A percentile compares a stretch with the other conserved stretches of the same genome.
Conservation (phyloP, 106 monocot species). For the Dendrobium huoshanense region DNA sequence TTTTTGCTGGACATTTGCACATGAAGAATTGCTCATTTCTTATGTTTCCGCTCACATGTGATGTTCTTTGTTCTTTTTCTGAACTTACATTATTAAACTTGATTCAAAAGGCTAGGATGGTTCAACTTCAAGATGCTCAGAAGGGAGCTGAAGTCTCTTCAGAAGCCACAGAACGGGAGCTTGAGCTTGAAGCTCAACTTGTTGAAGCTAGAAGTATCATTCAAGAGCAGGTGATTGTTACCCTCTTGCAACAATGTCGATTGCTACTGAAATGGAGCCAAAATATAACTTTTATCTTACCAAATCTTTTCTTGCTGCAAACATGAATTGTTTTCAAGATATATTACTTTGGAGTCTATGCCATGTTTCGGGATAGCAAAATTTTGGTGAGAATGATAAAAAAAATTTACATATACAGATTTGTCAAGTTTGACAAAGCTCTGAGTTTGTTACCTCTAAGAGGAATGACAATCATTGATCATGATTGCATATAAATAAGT, state of each 20-base stretch:
- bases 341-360: not conserved
- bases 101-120: conserved; percentile 57
- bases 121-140: conserved; percentile 96
- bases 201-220: conserved; percentile 99
- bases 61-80: not conserved
- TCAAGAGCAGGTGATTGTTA: conserved; percentile 77
- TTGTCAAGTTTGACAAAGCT: no score
- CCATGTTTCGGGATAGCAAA: not conserved
- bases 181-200: conserved; percentile 98
- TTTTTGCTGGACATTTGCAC: not conserved
- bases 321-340: not conserved
- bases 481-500: no score
- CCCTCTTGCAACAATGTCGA: not conserved
- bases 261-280: not conserved
- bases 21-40: not conserved
- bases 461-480: no score
- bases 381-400: not conserved
- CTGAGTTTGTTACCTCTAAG: no score
- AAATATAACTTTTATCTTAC: not conserved
- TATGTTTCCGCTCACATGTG: not conserved
- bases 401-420: no score
- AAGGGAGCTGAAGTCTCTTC: conserved; percentile 89
- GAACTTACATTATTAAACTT: not conserved
- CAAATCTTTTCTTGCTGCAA: not conserved
- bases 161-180: conserved; percentile 94